phyloP scores from a whole-genome alignment of 495 filamentous ascomycete species.

The Penicillium goetzii region DNA sequence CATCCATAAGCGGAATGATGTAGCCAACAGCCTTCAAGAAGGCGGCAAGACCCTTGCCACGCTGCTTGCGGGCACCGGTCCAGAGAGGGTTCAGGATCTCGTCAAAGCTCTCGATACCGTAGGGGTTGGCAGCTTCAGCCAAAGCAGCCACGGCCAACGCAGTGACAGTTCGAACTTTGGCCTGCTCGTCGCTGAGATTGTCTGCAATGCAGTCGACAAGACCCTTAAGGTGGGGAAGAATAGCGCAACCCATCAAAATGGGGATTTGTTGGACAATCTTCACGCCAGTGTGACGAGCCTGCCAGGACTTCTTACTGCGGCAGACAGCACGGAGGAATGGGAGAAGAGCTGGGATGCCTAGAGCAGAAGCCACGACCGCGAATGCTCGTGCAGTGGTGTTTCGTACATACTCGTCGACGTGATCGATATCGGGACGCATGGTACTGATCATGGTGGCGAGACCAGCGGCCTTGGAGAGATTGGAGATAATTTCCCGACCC shows the following conservation, averaged over 20 bases:
- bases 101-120: conserved; percentile 99
- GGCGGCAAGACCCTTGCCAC: conserved; percentile 92
- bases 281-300: conserved; percentile 97
- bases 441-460: conserved; percentile 99
- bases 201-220: conserved; percentile 96
- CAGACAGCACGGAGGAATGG: conserved; percentile 96
- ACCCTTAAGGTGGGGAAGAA: conserved; percentile 93
- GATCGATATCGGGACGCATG: conserved; percentile 98
- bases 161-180: conserved; percentile 95
- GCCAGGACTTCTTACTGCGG: conserved; percentile 98
- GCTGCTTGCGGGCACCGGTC: conserved; percentile 93
- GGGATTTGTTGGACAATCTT: conserved; percentile 99
- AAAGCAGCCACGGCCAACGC: conserved; percentile 93
- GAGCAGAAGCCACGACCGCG: conserved; percentile 93
- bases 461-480: conserved; percentile 94
- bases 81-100: conserved; percentile 96
- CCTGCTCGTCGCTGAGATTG: conserved; percentile 95
- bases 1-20: conserved; percentile 99
- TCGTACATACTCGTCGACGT: conserved; percentile 97
- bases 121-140: conserved; percentile 95
- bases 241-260: conserved; percentile 98
- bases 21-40: conserved; percentile 98
- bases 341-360: conserved; percentile 92
- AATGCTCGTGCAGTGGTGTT: conserved; percentile 98
- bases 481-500: conserved; percentile 98